Evolutionary conservation across 129 eudicot genomes (phyloP).

Genomic region (Erigeron canadensis): DNA sequence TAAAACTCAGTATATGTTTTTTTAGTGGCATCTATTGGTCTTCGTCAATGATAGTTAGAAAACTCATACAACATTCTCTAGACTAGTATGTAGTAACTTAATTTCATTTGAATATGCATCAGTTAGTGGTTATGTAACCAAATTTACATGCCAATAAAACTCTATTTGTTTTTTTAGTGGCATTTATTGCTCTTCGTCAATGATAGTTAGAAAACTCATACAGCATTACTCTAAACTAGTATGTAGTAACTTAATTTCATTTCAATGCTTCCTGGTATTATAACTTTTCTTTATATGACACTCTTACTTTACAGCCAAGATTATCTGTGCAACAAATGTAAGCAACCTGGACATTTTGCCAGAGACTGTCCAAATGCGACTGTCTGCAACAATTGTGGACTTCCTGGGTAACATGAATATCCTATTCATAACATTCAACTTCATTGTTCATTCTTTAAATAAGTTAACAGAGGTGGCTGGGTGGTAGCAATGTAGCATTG

Average conservation of each 20-base stretch:
- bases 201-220: constrained; percentile 6
- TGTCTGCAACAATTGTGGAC: constrained; percentile 85
- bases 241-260: constrained; percentile 8
- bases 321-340: constrained; percentile 74
- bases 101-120: neutral
- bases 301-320: constrained; percentile 51
- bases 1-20: neutral
- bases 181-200: neutral
- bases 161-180: neutral
- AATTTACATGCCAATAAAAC: neutral
- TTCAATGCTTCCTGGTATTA: constrained; percentile 9
- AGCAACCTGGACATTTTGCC: constrained; percentile 79
- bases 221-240: neutral
- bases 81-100: constrained; percentile 6
- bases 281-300: neutral
- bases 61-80: neutral
- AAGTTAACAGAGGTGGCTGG: neutral
- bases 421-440: neutral
- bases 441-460: neutral
- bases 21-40: neutral
- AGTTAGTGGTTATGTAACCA: neutral
- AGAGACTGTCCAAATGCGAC: constrained; percentile 76
- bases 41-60: neutral
- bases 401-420: constrained; percentile 60
- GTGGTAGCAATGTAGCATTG: neutral